Base-by-base conservation (phyloP, 2,329 filamentous ascomycete species). In the Xenoacremonium recifei region DNA sequence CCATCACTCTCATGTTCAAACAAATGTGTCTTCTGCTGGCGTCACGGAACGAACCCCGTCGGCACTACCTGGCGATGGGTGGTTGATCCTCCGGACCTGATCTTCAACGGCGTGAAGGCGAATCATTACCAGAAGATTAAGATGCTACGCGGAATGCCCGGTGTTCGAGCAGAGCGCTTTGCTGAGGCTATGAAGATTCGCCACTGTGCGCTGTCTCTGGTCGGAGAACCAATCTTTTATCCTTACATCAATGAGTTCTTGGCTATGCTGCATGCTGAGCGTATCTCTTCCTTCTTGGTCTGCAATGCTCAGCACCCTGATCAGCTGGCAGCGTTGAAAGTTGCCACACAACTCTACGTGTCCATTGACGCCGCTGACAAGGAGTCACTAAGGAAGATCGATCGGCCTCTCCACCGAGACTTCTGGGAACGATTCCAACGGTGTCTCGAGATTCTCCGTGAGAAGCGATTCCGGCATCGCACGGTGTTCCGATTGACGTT, bases 21-120 rank as follows among this genome's bases (percentile, higher is more conserved):
- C 72, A 97, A 99, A 66, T 97, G 93, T 65, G 89, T 99, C 52
- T 99, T 97, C 67, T 99, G 92, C 76, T 99, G 92, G 93, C 84
- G 93, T 6, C 93, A 97, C 62, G 93, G 92, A 39, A 97, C 93
- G 0, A 99, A 97, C 63, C 92, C 92, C 0, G 93, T 97, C 0
- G 91, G 91, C 35, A 97, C 93, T 3, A 95, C 87, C 4, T 97
- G 93, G 92, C 84, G 92, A 47, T 99, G 92, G 92, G 82, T 91
- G 37, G 89, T 96, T 21, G 93, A 97, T 61, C 85, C 89, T 1
- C 91, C 92, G 0, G 86, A 96, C 18, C 66, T 90, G 56, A 95
- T 97, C 55, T 96, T 96, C 61, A 72, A 86, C 27, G 92, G 92
- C 36, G 89, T 96, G 50, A 96, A 95, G 63, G 84, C 85, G 45